Percentiles rank a stretch among this genome's conserved stretches.
Conservation (phyloP, 148 eudicot species). For the Salicornia ramosissima region DNA sequence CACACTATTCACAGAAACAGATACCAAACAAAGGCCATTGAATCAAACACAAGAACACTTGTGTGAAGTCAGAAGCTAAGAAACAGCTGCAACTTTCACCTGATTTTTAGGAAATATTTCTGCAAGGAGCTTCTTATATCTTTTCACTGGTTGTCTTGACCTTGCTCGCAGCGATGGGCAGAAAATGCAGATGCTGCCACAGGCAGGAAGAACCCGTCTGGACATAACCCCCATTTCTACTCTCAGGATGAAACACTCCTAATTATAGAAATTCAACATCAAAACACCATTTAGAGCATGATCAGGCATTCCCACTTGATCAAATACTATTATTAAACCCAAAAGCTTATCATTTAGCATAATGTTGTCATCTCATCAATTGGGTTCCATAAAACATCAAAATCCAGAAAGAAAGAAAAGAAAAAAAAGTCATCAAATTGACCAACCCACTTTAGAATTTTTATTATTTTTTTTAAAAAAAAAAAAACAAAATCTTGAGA, state of each 20-base stretch:
- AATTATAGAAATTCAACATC: slow-evolving; percentile 8
- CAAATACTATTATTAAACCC: slow-evolving; percentile 6
- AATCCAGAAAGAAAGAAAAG: slow-evolving; percentile 2
- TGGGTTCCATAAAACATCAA: slow-evolving; percentile 8
- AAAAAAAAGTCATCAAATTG: slow-evolving; percentile 4
- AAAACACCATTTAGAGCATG: slow-evolving; percentile 10
- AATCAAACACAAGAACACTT: slow-evolving; percentile 2
- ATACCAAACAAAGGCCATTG: not conserved
- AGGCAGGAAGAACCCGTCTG: slow-evolving; percentile 75
- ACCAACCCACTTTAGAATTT: slow-evolving; percentile 16
- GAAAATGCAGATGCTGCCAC: slow-evolving; percentile 78
- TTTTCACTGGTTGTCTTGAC: slow-evolving; percentile 88
- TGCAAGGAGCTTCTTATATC: slow-evolving; percentile 78
- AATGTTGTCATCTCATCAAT: slow-evolving; percentile 8
- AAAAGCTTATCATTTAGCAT: not conserved
- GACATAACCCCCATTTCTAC: slow-evolving; percentile 82
- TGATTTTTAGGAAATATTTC: slow-evolving; percentile 79
- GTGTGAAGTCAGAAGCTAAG: not conserved
- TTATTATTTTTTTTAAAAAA: too few relatives aligned
- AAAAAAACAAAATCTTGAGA: slow-evolving; percentile 3
- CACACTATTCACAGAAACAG: slow-evolving; percentile 5
- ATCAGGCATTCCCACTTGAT: slow-evolving; percentile 18
- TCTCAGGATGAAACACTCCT: slow-evolving; percentile 14
- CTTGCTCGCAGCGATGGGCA: slow-evolving; percentile 81
- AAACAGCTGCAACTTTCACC: slow-evolving; percentile 34